Base-by-base conservation (phyloP, 176 grass and related monocot genomes). In the Oropetium thomaeum region DNA sequence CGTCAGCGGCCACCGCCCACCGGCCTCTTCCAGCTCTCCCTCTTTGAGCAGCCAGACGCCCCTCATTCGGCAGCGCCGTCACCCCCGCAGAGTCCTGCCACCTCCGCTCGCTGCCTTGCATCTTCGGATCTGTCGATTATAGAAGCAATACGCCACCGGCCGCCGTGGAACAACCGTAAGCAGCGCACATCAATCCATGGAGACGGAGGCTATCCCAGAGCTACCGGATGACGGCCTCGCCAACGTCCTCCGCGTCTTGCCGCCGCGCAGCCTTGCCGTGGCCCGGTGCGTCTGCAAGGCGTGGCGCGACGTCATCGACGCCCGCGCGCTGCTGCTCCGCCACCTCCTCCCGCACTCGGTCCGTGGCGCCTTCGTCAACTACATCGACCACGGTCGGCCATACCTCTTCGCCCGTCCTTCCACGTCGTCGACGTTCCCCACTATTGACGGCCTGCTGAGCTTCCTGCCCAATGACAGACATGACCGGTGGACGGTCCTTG, bases 141-240 rank as follows among this genome's bases (percentile, higher is more conserved):
- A n/a, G n/a, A n/a, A n/a, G n/a, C n/a, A n/a, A n/a, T n/a, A n/a
- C n/a, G n/a, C n/a, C n/a, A n/a, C n/a, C n/a, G n/a, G n/a, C n/a
- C n/a, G n/a, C n/a, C n/a, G n/a, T n/a, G n/a, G n/a, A n/a, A n/a
- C n/a, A n/a, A n/a, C n/a, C n/a, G n/a, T n/a, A n/a, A n/a, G n/a
- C n/a, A n/a, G n/a, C n/a, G n/a, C n/a, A n/a, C n/a, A n/a, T n/a
- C n/a, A n/a, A n/a, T n/a, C n/a, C n/a, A n/a, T n/a, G n/a, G n/a
- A n/a, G n/a, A n/a, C n/a, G n/a, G n/a, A n/a, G n/a, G n/a, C n/a
- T n/a, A n/a, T n/a, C n/a, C n/a, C n/a, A n/a, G n/a, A n/a, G n/a
- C 38, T 69, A 7, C 65, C 65, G 0, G 52, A 60, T 65, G 65
- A 69, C 39, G 52, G 20, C 8, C 54, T 80, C 66, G 78, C 54